These are phyloP conservation scores for Clavulina sp. DNA, from an alignment of 768 basidiomycete genomes.

Conservation along the genomic window DNA sequence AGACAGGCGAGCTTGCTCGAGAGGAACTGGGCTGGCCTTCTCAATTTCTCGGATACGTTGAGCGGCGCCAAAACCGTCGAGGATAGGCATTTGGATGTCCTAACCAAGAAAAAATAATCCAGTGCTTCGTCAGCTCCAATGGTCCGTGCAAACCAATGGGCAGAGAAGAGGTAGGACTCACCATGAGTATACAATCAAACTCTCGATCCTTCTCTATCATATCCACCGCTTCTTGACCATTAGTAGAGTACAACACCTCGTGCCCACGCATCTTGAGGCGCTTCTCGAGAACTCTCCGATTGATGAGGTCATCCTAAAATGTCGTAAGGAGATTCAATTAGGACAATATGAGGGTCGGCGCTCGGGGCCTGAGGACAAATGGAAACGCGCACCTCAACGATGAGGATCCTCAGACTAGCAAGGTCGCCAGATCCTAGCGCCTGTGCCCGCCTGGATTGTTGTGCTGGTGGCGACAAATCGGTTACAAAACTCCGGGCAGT, in stretches of 20 bases:
- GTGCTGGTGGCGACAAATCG: too few relatives aligned
- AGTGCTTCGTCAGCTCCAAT: too few relatives aligned
- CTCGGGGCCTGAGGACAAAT: too few relatives aligned
- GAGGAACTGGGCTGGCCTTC: constrained; percentile 11
- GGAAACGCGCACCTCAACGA: constrained; percentile 66
- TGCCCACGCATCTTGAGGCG: constrained; percentile 50
- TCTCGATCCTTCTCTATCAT: constrained; percentile 35
- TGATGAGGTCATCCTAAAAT: constrained; percentile 53
- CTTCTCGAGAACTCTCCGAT: constrained; percentile 51
- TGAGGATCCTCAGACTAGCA: constrained; percentile 40
- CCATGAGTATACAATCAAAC: constrained; percentile 68
- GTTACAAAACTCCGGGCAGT: too few relatives aligned
- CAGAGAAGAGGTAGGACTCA: constrained; percentile 31
- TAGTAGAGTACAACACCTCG: constrained; percentile 42
- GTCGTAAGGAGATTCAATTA: too few relatives aligned
- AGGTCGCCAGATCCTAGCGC: too few relatives aligned
- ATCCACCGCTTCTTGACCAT: constrained; percentile 62
- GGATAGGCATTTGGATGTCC: constrained; percentile 52
- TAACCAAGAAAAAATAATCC: too few relatives aligned
- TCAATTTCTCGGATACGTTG: constrained; percentile 48
- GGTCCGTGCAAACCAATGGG: too few relatives aligned
- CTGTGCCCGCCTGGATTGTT: too few relatives aligned
- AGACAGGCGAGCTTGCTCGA: constrained; percentile 22
- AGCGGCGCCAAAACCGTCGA: constrained; percentile 57
- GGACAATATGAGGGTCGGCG: too few relatives aligned